Evolutionary conservation across 2,329 filamentous ascomycete species (phyloP).

Genomic region (Fusarium neocosmosporiellum): DNA sequence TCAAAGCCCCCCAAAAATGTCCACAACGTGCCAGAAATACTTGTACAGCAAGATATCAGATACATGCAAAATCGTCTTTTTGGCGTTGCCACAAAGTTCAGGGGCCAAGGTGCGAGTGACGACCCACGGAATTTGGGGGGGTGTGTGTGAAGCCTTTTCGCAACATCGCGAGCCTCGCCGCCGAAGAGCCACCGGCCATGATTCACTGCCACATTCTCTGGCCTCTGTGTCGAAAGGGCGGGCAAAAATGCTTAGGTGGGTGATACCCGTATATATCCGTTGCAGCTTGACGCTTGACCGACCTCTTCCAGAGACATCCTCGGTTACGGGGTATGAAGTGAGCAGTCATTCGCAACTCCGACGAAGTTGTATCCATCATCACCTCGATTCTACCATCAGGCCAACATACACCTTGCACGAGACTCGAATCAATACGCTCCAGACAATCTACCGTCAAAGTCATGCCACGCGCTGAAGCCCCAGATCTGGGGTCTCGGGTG

Average conservation of each 20-base stretch:
- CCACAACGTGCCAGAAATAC: background rate
- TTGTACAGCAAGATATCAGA: background rate
- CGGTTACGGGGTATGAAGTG: background rate
- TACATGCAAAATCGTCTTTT: background rate
- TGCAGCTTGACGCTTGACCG: background rate
- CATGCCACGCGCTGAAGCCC: background rate
- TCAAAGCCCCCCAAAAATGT: background rate
- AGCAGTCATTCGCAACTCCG: conserved; percentile 18
- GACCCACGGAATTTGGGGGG: conserved; percentile 11
- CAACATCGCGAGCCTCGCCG: conserved; percentile 8
- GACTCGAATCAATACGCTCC: background rate
- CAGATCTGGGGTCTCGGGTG: background rate
- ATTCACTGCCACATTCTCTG: background rate
- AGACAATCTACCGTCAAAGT: background rate
- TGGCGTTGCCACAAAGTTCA: conserved; percentile 18
- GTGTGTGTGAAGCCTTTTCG: conserved; percentile 26
- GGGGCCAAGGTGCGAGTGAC: conserved; percentile 21
- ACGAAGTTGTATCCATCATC: background rate
- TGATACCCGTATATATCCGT: background rate
- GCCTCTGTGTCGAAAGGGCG: background rate
- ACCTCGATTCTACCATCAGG: background rate
- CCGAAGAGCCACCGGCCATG: background rate
- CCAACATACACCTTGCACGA: background rate
- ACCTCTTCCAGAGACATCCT: background rate
- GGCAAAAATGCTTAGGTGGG: background rate